Evolutionary conservation across 2,329 filamentous ascomycete genomes (phyloP).

Genomic region (Venturia pyrina): DNA sequence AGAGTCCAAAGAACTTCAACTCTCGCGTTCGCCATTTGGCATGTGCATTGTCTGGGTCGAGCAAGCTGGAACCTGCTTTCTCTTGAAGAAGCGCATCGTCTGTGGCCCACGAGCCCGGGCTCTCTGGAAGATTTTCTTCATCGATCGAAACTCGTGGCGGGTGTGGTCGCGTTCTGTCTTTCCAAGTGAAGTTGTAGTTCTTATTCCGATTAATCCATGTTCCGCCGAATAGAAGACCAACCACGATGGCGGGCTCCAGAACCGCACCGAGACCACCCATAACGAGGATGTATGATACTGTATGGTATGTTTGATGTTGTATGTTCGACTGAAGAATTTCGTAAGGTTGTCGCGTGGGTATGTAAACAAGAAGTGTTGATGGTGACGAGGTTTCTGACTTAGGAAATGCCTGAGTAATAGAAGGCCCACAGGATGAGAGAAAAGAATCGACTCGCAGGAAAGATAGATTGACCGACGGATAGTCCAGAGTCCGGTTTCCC

Average conservation of each 20-base stretch:
- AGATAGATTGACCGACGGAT: neutral
- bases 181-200: conserved; percentile 24
- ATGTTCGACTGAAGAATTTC: neutral
- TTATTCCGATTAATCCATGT: conserved; percentile 51
- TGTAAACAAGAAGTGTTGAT: neutral
- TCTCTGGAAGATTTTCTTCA: conserved; percentile 4
- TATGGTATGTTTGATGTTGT: neutral
- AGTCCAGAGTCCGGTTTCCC: neutral
- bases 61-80: conserved; percentile 11
- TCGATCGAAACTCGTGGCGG: conserved; percentile 16
- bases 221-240: conserved; percentile 49
- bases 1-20: conserved; percentile 36
- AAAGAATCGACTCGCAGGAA: neutral
- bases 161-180: neutral
- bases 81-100: conserved; percentile 17
- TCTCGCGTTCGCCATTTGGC: conserved; percentile 41
- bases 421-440: neutral
- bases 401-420: neutral
- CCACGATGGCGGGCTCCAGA: conserved; percentile 52
- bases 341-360: neutral
- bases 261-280: conserved; percentile 47
- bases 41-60: conserved; percentile 31
- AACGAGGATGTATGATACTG: neutral
- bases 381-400: neutral
- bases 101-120: conserved; percentile 25